Conservation (phyloP, 2,329 filamentous ascomycete genomes). For the Fusarium humuli region DNA sequence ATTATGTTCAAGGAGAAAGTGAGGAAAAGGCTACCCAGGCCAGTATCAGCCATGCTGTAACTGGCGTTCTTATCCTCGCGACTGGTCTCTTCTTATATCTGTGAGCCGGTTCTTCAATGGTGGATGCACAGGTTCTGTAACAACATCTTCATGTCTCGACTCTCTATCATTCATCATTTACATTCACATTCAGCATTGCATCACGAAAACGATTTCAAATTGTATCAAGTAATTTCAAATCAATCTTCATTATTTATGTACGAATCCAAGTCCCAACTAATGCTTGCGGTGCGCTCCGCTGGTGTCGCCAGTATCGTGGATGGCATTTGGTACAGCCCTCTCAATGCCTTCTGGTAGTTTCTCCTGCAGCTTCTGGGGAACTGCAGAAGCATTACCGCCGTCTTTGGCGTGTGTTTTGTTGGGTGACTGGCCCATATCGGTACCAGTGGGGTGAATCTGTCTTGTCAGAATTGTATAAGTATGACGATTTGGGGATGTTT, state of each 20-base stretch:
- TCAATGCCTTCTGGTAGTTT: slow-evolving; percentile 40
- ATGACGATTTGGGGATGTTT: accelerated
- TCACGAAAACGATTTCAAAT: not conserved
- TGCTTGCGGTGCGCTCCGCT: slow-evolving; percentile 13
- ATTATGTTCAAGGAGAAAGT: slow-evolving; percentile 6
- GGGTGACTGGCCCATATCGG: slow-evolving; percentile 28
- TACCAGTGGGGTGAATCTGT: slow-evolving; percentile 41
- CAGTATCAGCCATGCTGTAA: slow-evolving; percentile 23
- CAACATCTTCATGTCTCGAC: not conserved
- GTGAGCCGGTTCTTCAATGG: not conserved
- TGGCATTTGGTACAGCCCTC: slow-evolving; percentile 33
- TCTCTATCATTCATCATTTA: not conserved
- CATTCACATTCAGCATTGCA: not conserved
- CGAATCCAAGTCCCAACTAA: not conserved
- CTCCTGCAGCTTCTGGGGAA: slow-evolving; percentile 44
- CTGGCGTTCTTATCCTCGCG: slow-evolving; percentile 13
- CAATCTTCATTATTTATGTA: not conserved
- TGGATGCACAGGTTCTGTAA: not conserved
- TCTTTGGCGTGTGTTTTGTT: slow-evolving; percentile 38
- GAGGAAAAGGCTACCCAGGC: slow-evolving; percentile 15
- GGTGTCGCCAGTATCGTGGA: slow-evolving; percentile 41
- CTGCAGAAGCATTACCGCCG: slow-evolving; percentile 29
- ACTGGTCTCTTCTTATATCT: slow-evolving; percentile 31
- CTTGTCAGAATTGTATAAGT: not conserved
- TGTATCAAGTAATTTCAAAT: not conserved